These are phyloP conservation scores for Nepenthes alata DNA, from an alignment of 179 eudicot genomes.

Conservation along the genomic window DNA sequence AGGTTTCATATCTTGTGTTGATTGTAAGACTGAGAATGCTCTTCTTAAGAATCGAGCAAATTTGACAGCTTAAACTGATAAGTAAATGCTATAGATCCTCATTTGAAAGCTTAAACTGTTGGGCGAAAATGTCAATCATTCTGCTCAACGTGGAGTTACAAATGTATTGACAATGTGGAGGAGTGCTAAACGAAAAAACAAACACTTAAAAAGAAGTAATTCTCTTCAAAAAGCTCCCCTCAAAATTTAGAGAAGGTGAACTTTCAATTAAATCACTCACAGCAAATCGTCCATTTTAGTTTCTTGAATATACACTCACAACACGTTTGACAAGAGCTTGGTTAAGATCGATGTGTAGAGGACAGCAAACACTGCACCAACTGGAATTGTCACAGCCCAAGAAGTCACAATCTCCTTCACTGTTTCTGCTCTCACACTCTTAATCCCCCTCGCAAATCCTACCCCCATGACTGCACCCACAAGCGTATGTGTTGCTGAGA, in stretches of 20 bases:
- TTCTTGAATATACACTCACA: slow-evolving; percentile 20
- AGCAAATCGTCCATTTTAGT: slow-evolving; percentile 7
- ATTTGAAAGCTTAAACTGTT: no score
- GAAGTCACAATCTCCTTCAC: slow-evolving; percentile 88
- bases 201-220: no score
- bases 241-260: neutral
- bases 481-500: slow-evolving; percentile 88
- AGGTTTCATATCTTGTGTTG: no score
- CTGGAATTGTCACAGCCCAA: slow-evolving; percentile 85
- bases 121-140: no score
- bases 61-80: no score
- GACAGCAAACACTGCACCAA: slow-evolving; percentile 57
- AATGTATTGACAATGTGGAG: no score
- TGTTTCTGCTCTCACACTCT: slow-evolving; percentile 82
- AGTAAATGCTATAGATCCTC: no score
- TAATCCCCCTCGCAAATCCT: slow-evolving; percentile 89
- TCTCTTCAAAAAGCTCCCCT: no score
- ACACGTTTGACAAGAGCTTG: slow-evolving; percentile 39
- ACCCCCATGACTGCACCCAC: slow-evolving; percentile 99
- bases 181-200: no score
- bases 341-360: slow-evolving; percentile 69
- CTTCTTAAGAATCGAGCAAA: no score
- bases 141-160: no score
- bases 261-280: slow-evolving; percentile 14
- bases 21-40: no score